Evolutionary conservation across 257 asterid species (phyloP).

Genomic region (Solanum boliviense): DNA sequence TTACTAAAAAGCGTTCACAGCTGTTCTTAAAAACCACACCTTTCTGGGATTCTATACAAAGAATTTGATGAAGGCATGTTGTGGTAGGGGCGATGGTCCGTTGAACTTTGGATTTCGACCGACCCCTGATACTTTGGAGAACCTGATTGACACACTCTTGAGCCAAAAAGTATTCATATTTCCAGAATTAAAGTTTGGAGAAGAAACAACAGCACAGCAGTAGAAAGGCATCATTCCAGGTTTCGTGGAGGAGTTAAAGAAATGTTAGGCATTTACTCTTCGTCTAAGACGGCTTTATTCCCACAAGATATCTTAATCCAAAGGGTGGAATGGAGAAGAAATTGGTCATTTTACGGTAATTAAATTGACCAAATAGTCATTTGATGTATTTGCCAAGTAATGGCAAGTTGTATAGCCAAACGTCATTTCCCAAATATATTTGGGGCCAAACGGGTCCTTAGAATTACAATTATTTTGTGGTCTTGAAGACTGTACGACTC

Average conservation of each 20-base stretch:
- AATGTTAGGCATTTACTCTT: not conserved
- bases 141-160: not conserved
- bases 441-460: too few relatives aligned
- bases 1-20: not conserved
- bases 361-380: too few relatives aligned
- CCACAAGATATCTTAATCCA: not conserved
- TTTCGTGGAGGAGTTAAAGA: not conserved
- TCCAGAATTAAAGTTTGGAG: not conserved
- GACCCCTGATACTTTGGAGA: not conserved
- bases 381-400: too few relatives aligned
- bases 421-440: too few relatives aligned
- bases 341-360: too few relatives aligned
- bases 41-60: not conserved
- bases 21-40: not conserved
- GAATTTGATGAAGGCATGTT: not conserved
- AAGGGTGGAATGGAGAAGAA: not conserved
- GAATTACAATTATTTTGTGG: too few relatives aligned
- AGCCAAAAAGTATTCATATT: not conserved
- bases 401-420: too few relatives aligned
- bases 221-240: not conserved
- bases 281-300: not conserved
- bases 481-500: too few relatives aligned
- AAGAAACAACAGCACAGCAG: not conserved
- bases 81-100: not conserved
- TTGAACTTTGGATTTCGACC: not conserved